Base-by-base conservation (phyloP, 2,329 filamentous ascomycete species). In the Calonectria pseudoreteaudii region DNA sequence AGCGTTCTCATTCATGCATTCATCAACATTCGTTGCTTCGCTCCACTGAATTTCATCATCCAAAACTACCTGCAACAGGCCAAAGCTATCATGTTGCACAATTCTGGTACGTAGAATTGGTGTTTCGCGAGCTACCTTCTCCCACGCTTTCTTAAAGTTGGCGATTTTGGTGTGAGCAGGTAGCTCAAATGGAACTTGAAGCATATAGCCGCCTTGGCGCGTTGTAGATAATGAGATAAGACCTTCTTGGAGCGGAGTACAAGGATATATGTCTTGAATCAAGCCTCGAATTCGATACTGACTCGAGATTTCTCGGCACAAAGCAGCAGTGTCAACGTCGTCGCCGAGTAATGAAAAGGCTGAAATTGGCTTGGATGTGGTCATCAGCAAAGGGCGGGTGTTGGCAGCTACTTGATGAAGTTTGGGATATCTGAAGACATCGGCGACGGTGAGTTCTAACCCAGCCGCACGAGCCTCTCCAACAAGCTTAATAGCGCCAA, bases 401-500 rank as follows among this genome's bases (percentile, higher is more conserved):
- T 20, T 67, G 7, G 34, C 26, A 34, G 34, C 23, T 5, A 58
- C 52, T 53, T 53, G 52, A 8, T 36, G 16, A 23, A 58, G 66
- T 16, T 23, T 34, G 68, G 74, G 38, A 74, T 56, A 34, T 76
- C 71, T 10, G 70, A 14, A 77, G 49, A 16, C 26, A 31, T 52
- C 26, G 4, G 9, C 77, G 3, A 11, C 50, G 11, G 14, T 41
- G 16, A 41, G n/a, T 14, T 38, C 16, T 6, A 77, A 49, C 11
- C 73, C 70, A 13, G 53, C 28, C 5, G 58, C 50, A 4, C 74
- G 72, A 7, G 68, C 70, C 8, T 70, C 68, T 1, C 44, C 72
- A 1, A 75, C 87, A 4, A 90, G 76, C 68, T 85, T 87, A 85
- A 90, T 90, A 0, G 87, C 87, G 0, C 84, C 76, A 3, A 89